Percentiles rank a stretch among this genome's conserved stretches.
Conservation (phyloP, 371 early-diverging fungal genomes). For the Apophysomyces sp. region DNA sequence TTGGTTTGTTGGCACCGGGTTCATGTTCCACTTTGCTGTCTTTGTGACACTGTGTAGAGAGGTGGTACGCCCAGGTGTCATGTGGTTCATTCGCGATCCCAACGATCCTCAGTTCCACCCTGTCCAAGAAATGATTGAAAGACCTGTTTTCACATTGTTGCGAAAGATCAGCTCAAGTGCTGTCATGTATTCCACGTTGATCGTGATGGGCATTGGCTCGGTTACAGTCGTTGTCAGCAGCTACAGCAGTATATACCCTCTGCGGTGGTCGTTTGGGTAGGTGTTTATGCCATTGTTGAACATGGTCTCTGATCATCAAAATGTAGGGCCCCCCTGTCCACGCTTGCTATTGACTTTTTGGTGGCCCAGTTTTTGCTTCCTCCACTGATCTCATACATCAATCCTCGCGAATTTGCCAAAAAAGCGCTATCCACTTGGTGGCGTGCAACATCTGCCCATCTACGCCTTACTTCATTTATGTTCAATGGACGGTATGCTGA, state of each 20-base stretch:
- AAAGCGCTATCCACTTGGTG: conserved; percentile 66
- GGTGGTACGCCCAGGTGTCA: conserved; percentile 86
- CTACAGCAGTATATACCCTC: conserved; percentile 46
- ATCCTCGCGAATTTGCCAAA: conserved; percentile 55
- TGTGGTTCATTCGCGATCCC: conserved; percentile 97
- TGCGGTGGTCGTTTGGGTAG: conserved; percentile 53
- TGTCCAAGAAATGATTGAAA: conserved; percentile 86
- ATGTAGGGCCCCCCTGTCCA: conserved; percentile 23
- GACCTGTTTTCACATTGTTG: conserved; percentile 70
- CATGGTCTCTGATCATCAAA: conserved; percentile 1
- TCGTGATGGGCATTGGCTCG: conserved; percentile 70
- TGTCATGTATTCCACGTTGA: conserved; percentile 75
- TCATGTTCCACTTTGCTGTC: conserved; percentile 90
- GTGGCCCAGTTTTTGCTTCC: conserved; percentile 77
- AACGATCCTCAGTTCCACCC: conserved; percentile 93
- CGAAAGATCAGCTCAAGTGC: conserved; percentile 79
- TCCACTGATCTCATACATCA: conserved; percentile 52
- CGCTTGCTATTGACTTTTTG: conserved; percentile 67
- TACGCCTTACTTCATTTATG: conserved; percentile 84
- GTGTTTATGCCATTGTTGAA: conserved; percentile 4
- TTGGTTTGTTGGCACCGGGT: conserved; percentile 91
- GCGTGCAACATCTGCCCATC: conserved; percentile 56
- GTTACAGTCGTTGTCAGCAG: conserved; percentile 44
- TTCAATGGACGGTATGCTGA: conserved; percentile 68
- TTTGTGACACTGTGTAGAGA: conserved; percentile 81